Evolutionary conservation across 2,329 filamentous ascomycete genomes (phyloP).

Genomic region (Gnomoniopsis sp.): DNA sequence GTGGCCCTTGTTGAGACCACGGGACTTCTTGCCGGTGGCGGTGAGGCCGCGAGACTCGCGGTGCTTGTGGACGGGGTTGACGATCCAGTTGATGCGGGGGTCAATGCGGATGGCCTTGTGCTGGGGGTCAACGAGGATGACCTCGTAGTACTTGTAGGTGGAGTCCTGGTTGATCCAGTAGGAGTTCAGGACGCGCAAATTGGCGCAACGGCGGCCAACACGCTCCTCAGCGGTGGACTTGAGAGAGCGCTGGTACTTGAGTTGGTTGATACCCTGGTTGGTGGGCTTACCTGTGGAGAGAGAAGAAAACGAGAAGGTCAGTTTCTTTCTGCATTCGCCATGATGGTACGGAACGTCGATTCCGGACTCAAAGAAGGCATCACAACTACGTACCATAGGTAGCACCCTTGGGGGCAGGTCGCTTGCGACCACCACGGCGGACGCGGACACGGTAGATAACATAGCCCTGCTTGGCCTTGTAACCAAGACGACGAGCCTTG

Average conservation of each 20-base stretch:
- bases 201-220: constrained; percentile 98
- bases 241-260: constrained; percentile 99
- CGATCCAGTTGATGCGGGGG: constrained; percentile 99
- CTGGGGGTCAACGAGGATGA: constrained; percentile 99
- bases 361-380: neutral
- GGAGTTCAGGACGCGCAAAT: constrained; percentile 98
- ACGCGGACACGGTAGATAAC: constrained; percentile 99
- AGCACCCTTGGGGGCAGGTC: constrained; percentile 93
- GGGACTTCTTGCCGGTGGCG: constrained; percentile 98
- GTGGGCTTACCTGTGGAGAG: constrained; percentile 84
- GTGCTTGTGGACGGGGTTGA: constrained; percentile 99
- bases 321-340: neutral
- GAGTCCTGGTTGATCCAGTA: constrained; percentile 99
- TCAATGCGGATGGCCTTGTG: constrained; percentile 99
- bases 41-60: constrained; percentile 97
- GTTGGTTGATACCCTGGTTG: constrained; percentile 99
- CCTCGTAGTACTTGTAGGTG: constrained; percentile 99
- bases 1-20: constrained; percentile 99
- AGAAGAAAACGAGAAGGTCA: neutral
- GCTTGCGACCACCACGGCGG: constrained; percentile 98
- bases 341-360: neutral
- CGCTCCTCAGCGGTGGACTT: constrained; percentile 98
- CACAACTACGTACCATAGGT: constrained; percentile 73
- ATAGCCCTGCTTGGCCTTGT: constrained; percentile 99
- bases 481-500: constrained; percentile 99